These are phyloP conservation scores for Auricularia heimuer DNA, from an alignment of 768 basidiomycete genomes.

Conservation along the genomic window DNA sequence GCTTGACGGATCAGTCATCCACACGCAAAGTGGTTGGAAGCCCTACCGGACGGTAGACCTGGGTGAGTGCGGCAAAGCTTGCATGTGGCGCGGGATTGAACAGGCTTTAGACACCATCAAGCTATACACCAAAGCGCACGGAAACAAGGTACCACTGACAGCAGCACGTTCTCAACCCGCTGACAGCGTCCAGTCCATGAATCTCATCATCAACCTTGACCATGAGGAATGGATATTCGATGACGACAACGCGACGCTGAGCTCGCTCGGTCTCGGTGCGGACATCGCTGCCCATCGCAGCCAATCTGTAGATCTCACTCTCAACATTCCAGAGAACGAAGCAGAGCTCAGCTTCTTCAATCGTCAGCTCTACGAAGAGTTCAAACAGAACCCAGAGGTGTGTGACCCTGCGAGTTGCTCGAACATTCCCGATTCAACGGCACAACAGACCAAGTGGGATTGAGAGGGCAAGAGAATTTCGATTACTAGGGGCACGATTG, in stretches of 20 bases:
- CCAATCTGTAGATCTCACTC: not conserved
- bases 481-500: not conserved
- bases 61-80: slow-evolving; percentile 35
- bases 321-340: slow-evolving; percentile 67
- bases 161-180: not conserved
- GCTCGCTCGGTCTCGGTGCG: slow-evolving; percentile 67
- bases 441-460: slow-evolving; percentile 9
- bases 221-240: slow-evolving; percentile 87
- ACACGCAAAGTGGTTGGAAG: slow-evolving; percentile 74
- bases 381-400: slow-evolving; percentile 78
- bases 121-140: slow-evolving; percentile 89
- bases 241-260: slow-evolving; percentile 56
- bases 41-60: slow-evolving; percentile 66
- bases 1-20: slow-evolving; percentile 42
- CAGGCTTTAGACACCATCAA: slow-evolving; percentile 72
- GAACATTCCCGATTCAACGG: not conserved
- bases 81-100: not conserved
- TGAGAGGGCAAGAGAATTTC: not conserved
- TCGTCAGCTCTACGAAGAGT: slow-evolving; percentile 61
- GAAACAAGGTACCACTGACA: slow-evolving; percentile 62
- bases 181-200: slow-evolving; percentile 59
- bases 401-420: not conserved
- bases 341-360: slow-evolving; percentile 92
- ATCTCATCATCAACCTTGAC: slow-evolving; percentile 96
- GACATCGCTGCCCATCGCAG: slow-evolving; percentile 1